A percentile compares a stretch with the other conserved stretches of the same genome.
These are phyloP conservation scores for Arthrobotrys sinensis DNA, from an alignment of 2,329 filamentous ascomycete species.

Conservation along the genomic window DNA sequence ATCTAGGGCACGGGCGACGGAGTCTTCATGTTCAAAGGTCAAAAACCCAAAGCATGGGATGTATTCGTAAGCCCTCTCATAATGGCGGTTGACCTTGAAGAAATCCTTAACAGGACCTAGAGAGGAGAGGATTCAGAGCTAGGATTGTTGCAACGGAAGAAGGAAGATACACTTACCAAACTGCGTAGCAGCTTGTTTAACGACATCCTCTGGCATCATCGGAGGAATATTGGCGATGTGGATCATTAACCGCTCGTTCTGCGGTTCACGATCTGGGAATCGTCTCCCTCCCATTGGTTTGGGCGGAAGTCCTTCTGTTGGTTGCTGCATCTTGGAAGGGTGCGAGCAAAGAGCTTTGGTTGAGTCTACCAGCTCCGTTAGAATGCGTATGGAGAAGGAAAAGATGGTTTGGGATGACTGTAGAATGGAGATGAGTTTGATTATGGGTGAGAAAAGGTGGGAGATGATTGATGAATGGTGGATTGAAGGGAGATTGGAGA, in stretches of 20 bases:
- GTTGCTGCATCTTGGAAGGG: conserved; percentile 47
- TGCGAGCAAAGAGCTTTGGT: conserved; percentile 14
- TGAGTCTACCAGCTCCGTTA: background rate
- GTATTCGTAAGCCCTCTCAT: conserved; percentile 55
- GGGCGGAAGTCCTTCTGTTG: conserved; percentile 29
- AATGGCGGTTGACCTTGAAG: conserved; percentile 52
- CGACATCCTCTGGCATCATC: conserved; percentile 58
- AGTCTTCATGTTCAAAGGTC: conserved; percentile 52
- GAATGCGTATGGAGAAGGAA: background rate
- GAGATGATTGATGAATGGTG: background rate
- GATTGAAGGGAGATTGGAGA: conserved; percentile 1
- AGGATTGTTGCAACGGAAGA: background rate
- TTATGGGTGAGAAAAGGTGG: background rate
- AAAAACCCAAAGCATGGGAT: conserved; percentile 51
- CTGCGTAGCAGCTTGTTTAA: conserved; percentile 52
- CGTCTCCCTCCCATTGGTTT: conserved; percentile 32
- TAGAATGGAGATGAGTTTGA: background rate
- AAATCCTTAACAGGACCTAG: conserved; percentile 55
- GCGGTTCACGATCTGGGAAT: conserved; percentile 35
- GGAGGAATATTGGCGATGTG: conserved; percentile 49
- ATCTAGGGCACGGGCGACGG: conserved; percentile 44
- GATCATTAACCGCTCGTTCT: conserved; percentile 53
- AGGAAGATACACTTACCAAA: conserved; percentile 39
- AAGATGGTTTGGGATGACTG: background rate
- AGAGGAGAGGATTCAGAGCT: background rate